Evolutionary conservation across 345 rosid genomes (phyloP).

Genomic region (Turnera subulata): DNA sequence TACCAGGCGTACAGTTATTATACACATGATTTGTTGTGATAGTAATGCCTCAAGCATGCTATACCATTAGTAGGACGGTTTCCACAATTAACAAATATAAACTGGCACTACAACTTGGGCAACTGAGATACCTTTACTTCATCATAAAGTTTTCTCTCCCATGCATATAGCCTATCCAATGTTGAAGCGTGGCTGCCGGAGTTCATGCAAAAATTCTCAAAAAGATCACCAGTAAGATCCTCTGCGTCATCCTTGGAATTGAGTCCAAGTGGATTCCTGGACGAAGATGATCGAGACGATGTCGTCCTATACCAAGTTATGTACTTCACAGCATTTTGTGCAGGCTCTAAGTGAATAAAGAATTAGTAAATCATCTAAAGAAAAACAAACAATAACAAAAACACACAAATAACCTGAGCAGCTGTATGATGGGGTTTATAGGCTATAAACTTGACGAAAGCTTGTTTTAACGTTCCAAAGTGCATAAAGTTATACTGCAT

Average conservation of each 20-base stretch:
- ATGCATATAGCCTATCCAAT: slow-evolving; percentile 83
- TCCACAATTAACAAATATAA: too few relatives aligned
- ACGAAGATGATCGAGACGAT: slow-evolving; percentile 77
- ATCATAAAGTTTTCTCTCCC: slow-evolving; percentile 97
- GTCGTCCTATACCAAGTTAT: slow-evolving; percentile 92
- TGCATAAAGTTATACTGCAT: too few relatives aligned
- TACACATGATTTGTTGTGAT: too few relatives aligned
- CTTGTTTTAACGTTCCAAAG: too few relatives aligned
- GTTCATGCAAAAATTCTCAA: slow-evolving; percentile 71
- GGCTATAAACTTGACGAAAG: too few relatives aligned
- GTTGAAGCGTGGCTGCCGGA: slow-evolving; percentile 97
- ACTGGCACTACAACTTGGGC: too few relatives aligned
- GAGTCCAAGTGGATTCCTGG: slow-evolving; percentile 60
- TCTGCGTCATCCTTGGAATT: slow-evolving; percentile 57
- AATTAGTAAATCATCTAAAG: slow-evolving; percentile 23
- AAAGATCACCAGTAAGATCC: slow-evolving; percentile 54
- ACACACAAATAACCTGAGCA: too few relatives aligned
- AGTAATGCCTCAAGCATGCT: too few relatives aligned
- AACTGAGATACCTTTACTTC: slow-evolving; percentile 77
- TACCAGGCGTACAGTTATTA: too few relatives aligned
- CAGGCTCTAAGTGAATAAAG: slow-evolving; percentile 53
- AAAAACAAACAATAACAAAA: too few relatives aligned
- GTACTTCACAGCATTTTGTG: slow-evolving; percentile 57
- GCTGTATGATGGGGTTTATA: too few relatives aligned
- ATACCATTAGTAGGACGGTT: too few relatives aligned